Evolutionary conservation across 2,329 filamentous ascomycete species (phyloP), one percentile per base, ranked within the genome.

Genomic region (Colletotrichum coccodes): DNA sequence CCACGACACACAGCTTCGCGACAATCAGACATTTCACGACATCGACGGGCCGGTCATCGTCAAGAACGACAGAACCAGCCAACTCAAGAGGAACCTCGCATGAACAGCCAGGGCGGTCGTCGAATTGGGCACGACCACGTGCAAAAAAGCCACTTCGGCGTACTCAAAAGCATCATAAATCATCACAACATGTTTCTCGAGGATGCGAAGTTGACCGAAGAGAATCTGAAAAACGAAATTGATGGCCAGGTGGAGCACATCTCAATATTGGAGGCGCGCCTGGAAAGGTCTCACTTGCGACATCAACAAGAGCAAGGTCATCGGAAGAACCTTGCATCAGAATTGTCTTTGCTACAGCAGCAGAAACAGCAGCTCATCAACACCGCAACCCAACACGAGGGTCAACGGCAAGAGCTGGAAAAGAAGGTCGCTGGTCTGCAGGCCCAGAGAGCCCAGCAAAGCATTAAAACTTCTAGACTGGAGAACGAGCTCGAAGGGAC

Each of bases 401-500:
- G 16, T 23, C 23, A 32, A 26, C 30, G 34, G n/a, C 47, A 64
- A 3, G 61, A 72, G 3, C 71, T 83, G 6, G 64, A 75, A 42
- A 57, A 73, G 6, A 72, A 72, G 18, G 76, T 75, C 46, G 71
- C 76, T 12, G 67, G 76, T 14, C 57, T 80, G 6, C 34, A 75
- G 53, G 71, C 76, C 71, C 56, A 79, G 57, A 65, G 72, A 4
- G 38, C 76, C 4, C 57, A 71, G 8, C 67, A 76, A 8, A 53
- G 73, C 6, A 64, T 71, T 14, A 70, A 78, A 21, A 76, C 79
- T 1, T 44, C 72, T 14, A 69, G 68, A 23, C 65, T 81, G 21
- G 70, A 71, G 2, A 52, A 67, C 6, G 73, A 81, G 32, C 68
- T 82, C 1, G 67, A 73, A 4, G 66, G 73, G 1, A 73, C 79